Base-by-base conservation (phyloP, 1,284 basidiomycete species). In the Porogramme epimiltina region DNA sequence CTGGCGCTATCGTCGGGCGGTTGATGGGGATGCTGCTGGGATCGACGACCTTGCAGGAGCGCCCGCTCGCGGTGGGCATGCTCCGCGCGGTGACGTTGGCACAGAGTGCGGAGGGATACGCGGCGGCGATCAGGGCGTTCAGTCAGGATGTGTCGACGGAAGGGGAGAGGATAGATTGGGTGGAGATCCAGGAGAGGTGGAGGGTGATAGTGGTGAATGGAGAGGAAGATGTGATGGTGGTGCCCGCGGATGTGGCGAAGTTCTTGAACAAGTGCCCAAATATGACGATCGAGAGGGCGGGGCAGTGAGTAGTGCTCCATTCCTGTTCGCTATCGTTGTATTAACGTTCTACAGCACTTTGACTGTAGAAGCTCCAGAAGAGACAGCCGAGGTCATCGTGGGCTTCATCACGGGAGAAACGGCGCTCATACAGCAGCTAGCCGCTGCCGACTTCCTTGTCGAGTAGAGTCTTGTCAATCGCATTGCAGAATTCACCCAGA, bases 171-270 rank as follows among this genome's bases (percentile, higher is more conserved):
- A 28, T 56, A 13, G 42, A 49, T 19, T 56, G 54, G 47, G 48
- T 37, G 25, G 43, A 42, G 16, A 37, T 54, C 9, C 57, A 46
- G 39, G 8, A 37, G 16, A 26, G n/a, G n/a, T 19, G 36, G 48
- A 53, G 38, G 48, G 37, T 45, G 33, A 25, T 56, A 25, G 24
- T 31, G 9, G 38, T 59, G 33, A 16, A 18, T 16, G 54, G 54
- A 8, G 43, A 51, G 16, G 51, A 56, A 41, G 47, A 59, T 34
- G 16, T 45, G 25, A 18, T 55, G 16, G 47, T 50, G 8, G 20
- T 22, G 1, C 16, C 20, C 26, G 28, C 31, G 38, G 23, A 26
- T 5, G 25, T 50, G 9, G 22, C 36, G 3, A 24, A 25, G 8
- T 26, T 55, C 19, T 16, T 48, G 31, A 22, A 45, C 10, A 31